Evolutionary conservation across 257 asterid species (phyloP), one percentile per base, ranked within the genome.

Genomic region (Hygrophila difformis): DNA sequence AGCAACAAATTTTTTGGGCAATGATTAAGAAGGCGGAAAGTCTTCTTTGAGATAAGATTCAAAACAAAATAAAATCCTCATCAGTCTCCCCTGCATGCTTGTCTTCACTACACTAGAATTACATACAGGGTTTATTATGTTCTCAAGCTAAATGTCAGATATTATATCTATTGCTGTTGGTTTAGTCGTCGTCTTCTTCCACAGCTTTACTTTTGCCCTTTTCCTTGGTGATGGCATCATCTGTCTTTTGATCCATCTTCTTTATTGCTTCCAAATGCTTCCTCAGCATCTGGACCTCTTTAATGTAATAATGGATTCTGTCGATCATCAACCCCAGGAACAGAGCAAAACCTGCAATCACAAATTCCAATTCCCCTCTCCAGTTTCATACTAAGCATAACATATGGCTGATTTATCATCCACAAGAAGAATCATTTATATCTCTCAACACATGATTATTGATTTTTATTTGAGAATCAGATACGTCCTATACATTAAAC

Each of bases 301-400:
- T 79, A 45, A 88, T 81, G 77, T 84, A 88, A 38, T 88, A 79
- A 69, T 84, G 97, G 64, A 84, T 71, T 61, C 88, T 72, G 64
- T 81, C 94, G 12, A 88, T 77, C 87, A 81, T 81, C 73, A 81
- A 59, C 3, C 69, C 81, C 41, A 81, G 73, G 64, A 80, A 80
- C 11, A 80, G 67, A 19, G 72, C 61, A 51, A 73, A 76, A 41
- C 92, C 92, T 80, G 68, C 70, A 24, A 13, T 36, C 69, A 53
- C 23, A 24, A 49, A 39, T 49, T 12, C 22, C 48, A 60, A 4
- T 26, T 10, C 45, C 23, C 22, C 13, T 48, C 9, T 16, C 50
- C 51, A 54, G 38, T 51, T 59, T 55, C 41, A 53, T 5, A 55
- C 41, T 34, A 18, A 45, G 43, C 44, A 12, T 40, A 42, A 22